Evolutionary conservation across 2,329 filamentous ascomycete genomes (phyloP), one percentile per base, ranked within the genome.

Genomic region (Alternaria sp.): DNA sequence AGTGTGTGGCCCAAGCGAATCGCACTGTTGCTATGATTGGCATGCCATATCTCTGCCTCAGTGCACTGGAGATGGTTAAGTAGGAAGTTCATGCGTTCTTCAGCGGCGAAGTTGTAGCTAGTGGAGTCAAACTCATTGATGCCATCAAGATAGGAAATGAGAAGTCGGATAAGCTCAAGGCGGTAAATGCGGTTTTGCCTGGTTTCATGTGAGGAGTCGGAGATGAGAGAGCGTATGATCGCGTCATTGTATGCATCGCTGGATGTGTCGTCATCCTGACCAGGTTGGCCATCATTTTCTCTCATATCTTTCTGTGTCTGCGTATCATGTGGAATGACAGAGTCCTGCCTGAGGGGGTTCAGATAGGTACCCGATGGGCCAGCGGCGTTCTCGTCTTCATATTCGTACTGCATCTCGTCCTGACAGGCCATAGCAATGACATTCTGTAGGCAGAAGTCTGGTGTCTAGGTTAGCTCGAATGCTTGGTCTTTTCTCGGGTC

Each of bases 281-380:
- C 18, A 34, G 30, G 34, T 7, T 48, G 50, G 1, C 6, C 11
- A 2, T 22, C 10, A 14, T 40, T 1, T 14, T 30, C 38, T 28
- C 11, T 18, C 18, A 3, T 22, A 5, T 44, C 25, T 14, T 49
- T 20, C 3, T 38, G 44, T 7, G 43, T 20, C 43, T 60, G 62
- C 20, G 56, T 54, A 6, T 55, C 57, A 14, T 20, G 34, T 18
- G 62, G 50, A 8, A 65, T 62, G 30, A 63, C 62, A 0, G 62
- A 65, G 25, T 67, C 62, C 25, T 58, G 60, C 41, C 54, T 54
- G 12, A 36, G 41, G 20, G 55, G 50, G 10, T 62, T 51, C 22
- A 22, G 48, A 11, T 65, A 57, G 34, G 60, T 63, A n/a, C 62
- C 65, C 8, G 54, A 65, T n/a, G 65, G 62, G 8, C 62, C 65